Evolutionary conservation across 2,329 filamentous ascomycete species (phyloP), one percentile per base, ranked within the genome.

Genomic region (Beauveria medogensis): DNA sequence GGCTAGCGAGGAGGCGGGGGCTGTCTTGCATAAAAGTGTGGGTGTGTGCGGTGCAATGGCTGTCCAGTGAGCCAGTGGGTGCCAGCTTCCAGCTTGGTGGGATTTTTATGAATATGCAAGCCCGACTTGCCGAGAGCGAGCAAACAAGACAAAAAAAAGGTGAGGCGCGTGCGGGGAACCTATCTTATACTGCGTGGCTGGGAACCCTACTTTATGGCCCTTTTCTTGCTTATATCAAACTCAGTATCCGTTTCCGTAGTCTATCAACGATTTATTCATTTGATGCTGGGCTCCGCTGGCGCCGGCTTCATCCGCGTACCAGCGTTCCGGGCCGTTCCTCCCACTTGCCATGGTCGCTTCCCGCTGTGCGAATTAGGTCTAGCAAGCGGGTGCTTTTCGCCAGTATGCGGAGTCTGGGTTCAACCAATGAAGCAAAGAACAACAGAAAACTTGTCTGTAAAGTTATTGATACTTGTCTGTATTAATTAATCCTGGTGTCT

Each of bases 261-360:
- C 3, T 6, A 16, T 14, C 34, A 37, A 14, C 12, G 4, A 37
- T 37, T 14, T 16, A 14, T 16, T 37, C 34, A 37, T 37, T 37
- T 37, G 34, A 37, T 37, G 12, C 26, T 34, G 26, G 24, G 54
- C 24, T 56, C 54, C 54, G 28, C 54, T 34, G 54, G 24, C 43
- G 43, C 18, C 54, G 54, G 54, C 54, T 56, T 56, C 54, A 43
- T 56, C 54, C 54, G 54, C 34, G 37, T 16, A 34, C 41, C 26
- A 37, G 50, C 24, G 41, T 24, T 56, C 41, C 54, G 54, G 54
- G 43, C 54, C 54, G 54, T 18, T 47, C 54, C 54, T 37, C 34
- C 34, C 34, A 37, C 34, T 37, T 37, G 5, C 30, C 54, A 56
- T 16, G 43, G 54, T 56, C 54, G 41, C 41, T 46, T 46, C 41